Conservation (phyloP, 495 filamentous ascomycete species). For the Cryomyces minteri region DNA sequence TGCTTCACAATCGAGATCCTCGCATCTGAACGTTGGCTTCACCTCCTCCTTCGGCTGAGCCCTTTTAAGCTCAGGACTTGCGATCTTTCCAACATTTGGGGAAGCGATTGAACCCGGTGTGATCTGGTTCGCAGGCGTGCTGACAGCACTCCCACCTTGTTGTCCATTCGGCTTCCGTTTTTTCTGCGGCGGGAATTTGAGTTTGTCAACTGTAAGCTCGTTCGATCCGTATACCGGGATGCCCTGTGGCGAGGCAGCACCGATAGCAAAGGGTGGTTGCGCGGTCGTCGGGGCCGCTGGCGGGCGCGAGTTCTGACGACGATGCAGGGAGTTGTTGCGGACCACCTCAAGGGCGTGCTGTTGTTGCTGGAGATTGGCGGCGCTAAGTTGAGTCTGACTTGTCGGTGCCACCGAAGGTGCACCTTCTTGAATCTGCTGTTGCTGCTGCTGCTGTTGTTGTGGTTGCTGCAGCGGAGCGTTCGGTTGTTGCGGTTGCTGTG, state of each 20-base stretch:
- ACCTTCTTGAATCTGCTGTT: conserved; percentile 27
- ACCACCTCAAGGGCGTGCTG: not conserved
- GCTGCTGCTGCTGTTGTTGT: conserved; percentile 37
- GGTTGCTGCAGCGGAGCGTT: conserved; percentile 22
- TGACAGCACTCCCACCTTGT: conserved; percentile 4
- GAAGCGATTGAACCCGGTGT: conserved; percentile 21
- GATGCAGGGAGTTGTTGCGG: conserved; percentile 6
- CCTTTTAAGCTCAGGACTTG: conserved; percentile 25
- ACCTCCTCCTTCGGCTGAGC: conserved; percentile 1
- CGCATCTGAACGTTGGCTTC: conserved; percentile 27
- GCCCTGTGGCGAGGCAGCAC: conserved; percentile 52
- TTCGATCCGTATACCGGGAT: conserved; percentile 35
- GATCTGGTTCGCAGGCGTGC: conserved; percentile 9
- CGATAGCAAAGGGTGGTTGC: conserved; percentile 48
- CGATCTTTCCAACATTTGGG: conserved; percentile 27
- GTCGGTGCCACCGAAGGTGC: not conserved
- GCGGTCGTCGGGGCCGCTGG: conserved; percentile 47
- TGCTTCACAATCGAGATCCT: conserved; percentile 26
- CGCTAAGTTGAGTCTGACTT: not conserved
- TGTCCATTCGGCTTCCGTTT: conserved; percentile 24
- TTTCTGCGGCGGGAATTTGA: conserved; percentile 36
- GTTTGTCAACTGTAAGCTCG: conserved; percentile 27
- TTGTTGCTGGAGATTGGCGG: not conserved
- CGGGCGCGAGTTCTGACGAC: conserved; percentile 10
- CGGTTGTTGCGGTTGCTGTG: conserved; percentile 22